phyloP scores from a whole-genome alignment of 23 red algal species.

The Gracilaria caudata region DNA sequence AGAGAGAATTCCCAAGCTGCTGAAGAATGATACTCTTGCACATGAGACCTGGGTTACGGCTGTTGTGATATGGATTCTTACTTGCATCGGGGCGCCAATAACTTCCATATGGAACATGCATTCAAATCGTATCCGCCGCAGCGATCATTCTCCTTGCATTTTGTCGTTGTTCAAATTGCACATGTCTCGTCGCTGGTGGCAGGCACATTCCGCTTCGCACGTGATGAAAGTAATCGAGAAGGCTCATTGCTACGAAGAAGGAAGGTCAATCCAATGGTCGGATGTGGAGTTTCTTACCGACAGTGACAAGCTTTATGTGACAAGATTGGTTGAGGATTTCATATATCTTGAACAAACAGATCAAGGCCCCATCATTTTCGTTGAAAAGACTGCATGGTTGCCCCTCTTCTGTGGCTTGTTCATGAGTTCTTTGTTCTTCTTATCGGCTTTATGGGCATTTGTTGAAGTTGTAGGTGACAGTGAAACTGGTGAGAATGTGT shows the following conservation, averaged over 20 bases:
- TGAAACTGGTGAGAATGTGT: neutral
- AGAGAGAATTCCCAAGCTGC: neutral
- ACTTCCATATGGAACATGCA: neutral
- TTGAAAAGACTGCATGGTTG: neutral
- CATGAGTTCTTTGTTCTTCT: neutral
- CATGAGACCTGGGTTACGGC: neutral
- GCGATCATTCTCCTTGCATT: neutral
- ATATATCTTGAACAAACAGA: neutral
- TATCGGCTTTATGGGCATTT: neutral
- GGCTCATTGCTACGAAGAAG: neutral
- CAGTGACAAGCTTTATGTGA: neutral
- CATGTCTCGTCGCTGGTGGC: neutral
- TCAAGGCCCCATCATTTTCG: neutral
- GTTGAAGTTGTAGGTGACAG: neutral
- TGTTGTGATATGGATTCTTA: neutral
- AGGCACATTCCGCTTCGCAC: neutral
- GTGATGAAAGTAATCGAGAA: neutral
- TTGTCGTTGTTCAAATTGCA: neutral
- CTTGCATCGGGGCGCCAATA: neutral
- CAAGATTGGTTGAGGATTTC: neutral
- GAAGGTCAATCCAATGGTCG: neutral
- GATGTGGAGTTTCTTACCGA: neutral
- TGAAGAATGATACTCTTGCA: neutral
- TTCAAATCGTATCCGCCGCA: neutral
- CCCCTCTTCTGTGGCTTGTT: neutral